Base-by-base conservation (phyloP, 192 early-diverging fungal species). In the Entophlyctis helioformis region DNA sequence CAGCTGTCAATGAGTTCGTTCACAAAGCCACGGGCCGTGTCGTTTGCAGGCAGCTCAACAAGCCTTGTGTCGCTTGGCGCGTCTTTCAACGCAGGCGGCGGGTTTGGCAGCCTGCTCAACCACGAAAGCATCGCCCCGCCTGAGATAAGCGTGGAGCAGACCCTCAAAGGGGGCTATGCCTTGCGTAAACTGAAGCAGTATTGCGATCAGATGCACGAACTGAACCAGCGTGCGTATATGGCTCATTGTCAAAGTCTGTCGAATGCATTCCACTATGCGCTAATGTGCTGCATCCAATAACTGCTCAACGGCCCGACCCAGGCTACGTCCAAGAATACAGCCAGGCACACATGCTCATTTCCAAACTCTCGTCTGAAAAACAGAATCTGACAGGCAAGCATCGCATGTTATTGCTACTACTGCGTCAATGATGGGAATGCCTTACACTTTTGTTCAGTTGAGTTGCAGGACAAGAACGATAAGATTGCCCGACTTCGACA, bases 81-180 rank as follows among this genome's bases (percentile, higher is more conserved):
- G n/a, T n/a, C n/a, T n/a, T n/a, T n/a, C n/a, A n/a, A n/a, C n/a
- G n/a, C n/a, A n/a, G n/a, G n/a, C n/a, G n/a, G n/a, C n/a, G n/a
- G n/a, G n/a, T n/a, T n/a, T n/a, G n/a, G n/a, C n/a, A n/a, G n/a
- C n/a, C n/a, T n/a, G n/a, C n/a, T n/a, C n/a, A n/a, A n/a, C n/a
- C n/a, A n/a, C n/a, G n/a, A n/a, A n/a, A n/a, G n/a, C n/a, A n/a
- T n/a, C n/a, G n/a, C n/a, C n/a, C n/a, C n/a, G n/a, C n/a, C n/a
- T n/a, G n/a, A n/a, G n/a, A n/a, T n/a, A n/a, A n/a, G n/a, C n/a
- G n/a, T n/a, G n/a, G n/a, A n/a, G n/a, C n/a, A n/a, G n/a, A n/a
- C n/a, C n/a, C n/a, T n/a, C n/a, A n/a, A n/a, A 69, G 70, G 70
- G 11, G 70, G 66, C 11, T 53, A 62, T 60, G 65, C 67, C 21